Base-by-base conservation (phyloP, 2,329 filamentous ascomycete species). In the Botrytis hyacinthi region DNA sequence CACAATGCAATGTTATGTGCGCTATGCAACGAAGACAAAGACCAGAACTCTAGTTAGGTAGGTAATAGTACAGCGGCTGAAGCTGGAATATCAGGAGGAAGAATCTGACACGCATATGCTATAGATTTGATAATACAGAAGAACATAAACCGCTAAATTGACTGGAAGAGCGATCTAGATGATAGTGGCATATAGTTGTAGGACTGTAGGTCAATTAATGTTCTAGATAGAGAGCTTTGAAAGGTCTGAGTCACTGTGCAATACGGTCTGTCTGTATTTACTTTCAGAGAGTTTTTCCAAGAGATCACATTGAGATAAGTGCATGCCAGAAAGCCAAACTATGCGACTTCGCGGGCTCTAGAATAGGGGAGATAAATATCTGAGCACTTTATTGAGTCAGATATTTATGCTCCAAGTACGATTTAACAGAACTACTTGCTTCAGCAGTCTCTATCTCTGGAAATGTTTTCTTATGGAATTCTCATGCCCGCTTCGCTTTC, bases 41-140 rank as follows among this genome's bases (percentile, higher is more conserved):
- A 51, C 14, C 26, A 14, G 26, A 1, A n/a, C 0, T n/a, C 2
- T 6, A 51, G 12, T 0, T 26, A 5, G 4, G 26, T 14, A 12
- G 46, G 0, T 0, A 3, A 51, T 4, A 26, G 4, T 14, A 3
- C 9, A 51, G 26, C 2, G 3, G 12, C 12, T n/a, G 26, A 7
- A 14, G 14, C 12, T 51, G 5, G 48, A 51, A n/a, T n/a, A 51
- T 16, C 12, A 51, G 7, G 26, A 51, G 14, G 5, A 51, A 22
- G 14, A 8, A 10, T 9, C 46, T 5, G 14, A 26, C 46, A 12
- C 22, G 10, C 26, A 51, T 1, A 16, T 51, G 12, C 48, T 16
- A n/a, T 16, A 3, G 7, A 14, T n/a, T 51, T n/a, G 4, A 51
- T 14, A 16, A 51, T 4, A 26, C 4, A 3, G 12, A 51, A 51